Evolutionary conservation across 2,329 filamentous ascomycete genomes (phyloP), one percentile per base, ranked within the genome.

Genomic region (Colletotrichum tamarilloi): DNA sequence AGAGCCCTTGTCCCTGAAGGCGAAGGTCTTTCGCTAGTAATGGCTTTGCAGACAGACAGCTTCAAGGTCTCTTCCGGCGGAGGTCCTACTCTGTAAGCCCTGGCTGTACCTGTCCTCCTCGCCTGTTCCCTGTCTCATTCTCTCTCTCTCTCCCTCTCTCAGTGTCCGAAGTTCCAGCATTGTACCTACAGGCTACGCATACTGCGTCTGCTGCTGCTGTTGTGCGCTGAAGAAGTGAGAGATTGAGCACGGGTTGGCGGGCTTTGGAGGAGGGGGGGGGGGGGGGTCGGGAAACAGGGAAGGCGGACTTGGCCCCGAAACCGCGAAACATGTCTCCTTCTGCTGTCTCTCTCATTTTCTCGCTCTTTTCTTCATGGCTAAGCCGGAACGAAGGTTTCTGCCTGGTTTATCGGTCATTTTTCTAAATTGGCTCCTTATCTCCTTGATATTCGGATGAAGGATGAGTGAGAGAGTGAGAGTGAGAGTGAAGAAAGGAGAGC

Each of bases 1-100:
- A 32, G 55, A 12, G 19, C 55, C 67, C 59, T 53, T 70, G 49
- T 72, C 69, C 69, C 58, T 59, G 46, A 28, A 72, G 30, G 28
- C 12, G 56, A 46, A 30, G 52, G 32, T 38, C 57, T 69, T 56
- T 56, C 35, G 22, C 67, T 69, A 65, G 53, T 58, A 59, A 66
- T 67, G 62, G 19, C 55, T 26, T 38, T 60, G 67, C 67, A 66
- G 66, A 38, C 9, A 53, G 56, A 53, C 60, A 24, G 46, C 11
- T 32, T 26, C 19, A 32, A 46, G 42, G 35, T 32, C 58, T 46
- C 58, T 32, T 60, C 5, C 42, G 6, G 42, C 22, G 58, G 12
- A 52, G 26, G n/a, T 30, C 26, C 14, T 30, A 19, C 22, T 19
- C 26, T 26, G 46, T 24, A 62, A 22, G 59, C 59, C 46, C 59